phyloP scores from a whole-genome alignment of 306 rosid genomes.

The Datisca glomerata region DNA sequence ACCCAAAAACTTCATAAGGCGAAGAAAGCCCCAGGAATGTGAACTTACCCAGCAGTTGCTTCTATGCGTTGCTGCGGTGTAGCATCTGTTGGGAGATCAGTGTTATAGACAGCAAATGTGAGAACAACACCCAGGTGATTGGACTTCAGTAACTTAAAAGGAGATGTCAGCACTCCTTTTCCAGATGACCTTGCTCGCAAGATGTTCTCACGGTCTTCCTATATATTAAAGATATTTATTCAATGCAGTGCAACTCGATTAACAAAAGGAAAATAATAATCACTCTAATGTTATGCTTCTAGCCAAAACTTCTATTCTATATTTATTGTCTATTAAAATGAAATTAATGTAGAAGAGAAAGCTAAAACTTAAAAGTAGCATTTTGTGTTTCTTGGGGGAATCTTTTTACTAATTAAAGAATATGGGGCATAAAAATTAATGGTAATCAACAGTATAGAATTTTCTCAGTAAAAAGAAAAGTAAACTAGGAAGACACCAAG shows the following conservation, averaged over 20 bases:
- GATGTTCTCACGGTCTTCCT: constrained; percentile 12
- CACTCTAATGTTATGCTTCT: too few species aligned
- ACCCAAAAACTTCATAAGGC: too few species aligned
- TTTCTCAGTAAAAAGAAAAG: neutral
- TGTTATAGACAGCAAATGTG: constrained; percentile 9
- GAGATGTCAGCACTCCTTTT: constrained; percentile 7
- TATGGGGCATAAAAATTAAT: too few species aligned
- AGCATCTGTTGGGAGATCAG: constrained; percentile 6
- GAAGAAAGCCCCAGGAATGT: too few species aligned
- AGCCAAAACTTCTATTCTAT: too few species aligned
- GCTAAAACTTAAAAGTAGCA: neutral
- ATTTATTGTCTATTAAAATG: too few species aligned
- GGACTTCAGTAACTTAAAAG: constrained; percentile 9
- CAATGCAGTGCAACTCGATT: too few species aligned
- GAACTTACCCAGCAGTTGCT: constrained; percentile 9
- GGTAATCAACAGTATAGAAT: too few species aligned
- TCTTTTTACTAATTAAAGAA: too few species aligned
- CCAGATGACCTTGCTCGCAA: constrained; percentile 10
- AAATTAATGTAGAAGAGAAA: too few species aligned
- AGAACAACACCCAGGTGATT: constrained; percentile 10
- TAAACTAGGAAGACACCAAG: neutral
- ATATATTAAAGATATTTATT: neutral
- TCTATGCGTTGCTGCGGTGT: constrained; percentile 6
- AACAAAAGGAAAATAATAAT: too few species aligned
- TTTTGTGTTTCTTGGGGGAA: neutral